Conservation (phyloP, 2,329 filamentous ascomycete species). For the Exophiala calicioides region DNA sequence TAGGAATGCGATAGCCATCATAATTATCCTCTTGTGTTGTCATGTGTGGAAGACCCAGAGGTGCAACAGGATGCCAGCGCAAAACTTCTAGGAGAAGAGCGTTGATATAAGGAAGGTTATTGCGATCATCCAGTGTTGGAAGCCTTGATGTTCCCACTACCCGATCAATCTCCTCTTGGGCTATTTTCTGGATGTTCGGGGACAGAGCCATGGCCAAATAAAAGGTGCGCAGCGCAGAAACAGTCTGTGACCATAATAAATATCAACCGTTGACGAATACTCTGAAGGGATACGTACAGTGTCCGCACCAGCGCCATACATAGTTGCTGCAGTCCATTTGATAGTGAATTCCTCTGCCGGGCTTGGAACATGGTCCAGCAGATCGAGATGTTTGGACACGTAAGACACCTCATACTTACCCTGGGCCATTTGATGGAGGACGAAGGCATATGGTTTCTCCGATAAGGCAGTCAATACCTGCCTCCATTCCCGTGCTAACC, state of each 20-base stretch:
- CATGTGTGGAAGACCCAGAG: constrained; percentile 37
- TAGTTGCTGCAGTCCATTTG: constrained; percentile 46
- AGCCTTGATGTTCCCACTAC: constrained; percentile 40
- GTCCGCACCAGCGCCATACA: constrained; percentile 48
- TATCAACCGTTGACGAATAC: constrained; percentile 5
- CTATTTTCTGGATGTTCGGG: constrained; percentile 49
- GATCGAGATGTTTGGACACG: constrained; percentile 44
- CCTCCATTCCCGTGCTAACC: constrained; percentile 42
- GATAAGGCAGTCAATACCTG: constrained; percentile 35
- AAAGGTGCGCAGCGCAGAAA: constrained; percentile 46
- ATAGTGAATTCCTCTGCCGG: constrained; percentile 37
- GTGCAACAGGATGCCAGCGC: constrained; percentile 40
- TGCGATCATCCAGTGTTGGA: constrained; percentile 42
- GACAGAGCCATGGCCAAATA: constrained; percentile 56
- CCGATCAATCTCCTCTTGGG: constrained; percentile 49
- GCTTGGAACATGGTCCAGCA: constrained; percentile 33
- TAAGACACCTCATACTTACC: constrained; percentile 40
- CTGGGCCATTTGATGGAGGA: constrained; percentile 42
- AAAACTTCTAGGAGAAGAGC: constrained; percentile 43
- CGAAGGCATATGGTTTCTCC: constrained; percentile 47
- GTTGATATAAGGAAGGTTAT: constrained; percentile 40
- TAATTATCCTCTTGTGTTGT: constrained; percentile 49
- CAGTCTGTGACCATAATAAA: constrained; percentile 32
- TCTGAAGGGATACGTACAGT: constrained; percentile 33
- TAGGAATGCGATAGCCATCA: constrained; percentile 51